Conservation (phyloP, 1,284 basidiomycete species). For the Ceraceosorus guamensis region DNA sequence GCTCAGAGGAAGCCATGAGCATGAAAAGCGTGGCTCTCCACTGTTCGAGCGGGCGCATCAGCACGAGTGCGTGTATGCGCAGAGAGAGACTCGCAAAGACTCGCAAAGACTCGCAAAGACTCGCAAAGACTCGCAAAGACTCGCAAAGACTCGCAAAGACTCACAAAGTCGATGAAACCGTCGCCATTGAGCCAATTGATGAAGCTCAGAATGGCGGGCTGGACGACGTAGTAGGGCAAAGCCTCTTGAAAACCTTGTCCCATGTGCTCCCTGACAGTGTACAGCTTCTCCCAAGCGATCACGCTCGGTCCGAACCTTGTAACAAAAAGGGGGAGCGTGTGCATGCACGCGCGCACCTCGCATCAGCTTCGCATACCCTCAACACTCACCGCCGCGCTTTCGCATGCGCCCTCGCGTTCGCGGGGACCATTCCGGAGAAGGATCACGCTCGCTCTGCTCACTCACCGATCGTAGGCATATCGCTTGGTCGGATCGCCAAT, state of each 20-base stretch:
- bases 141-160: constrained; percentile 51
- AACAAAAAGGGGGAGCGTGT: background rate
- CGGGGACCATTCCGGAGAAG: no score
- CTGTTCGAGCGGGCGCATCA: constrained; percentile 20
- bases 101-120: constrained; percentile 57
- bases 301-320: constrained; percentile 67
- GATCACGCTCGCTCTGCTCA: background rate
- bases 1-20: constrained; percentile 27
- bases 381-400: background rate
- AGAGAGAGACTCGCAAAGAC: constrained; percentile 51
- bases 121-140: constrained; percentile 59
- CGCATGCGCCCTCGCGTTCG: no score
- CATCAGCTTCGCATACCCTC: background rate
- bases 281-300: constrained; percentile 61
- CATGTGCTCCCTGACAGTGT: constrained; percentile 65
- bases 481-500: constrained; percentile 69
- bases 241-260: constrained; percentile 62
- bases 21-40: constrained; percentile 20
- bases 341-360: no score
- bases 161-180: constrained; percentile 61
- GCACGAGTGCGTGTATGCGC: constrained; percentile 31
- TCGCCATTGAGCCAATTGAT: constrained; percentile 60
- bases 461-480: constrained; percentile 73
- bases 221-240: constrained; percentile 65
- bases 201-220: constrained; percentile 59